Base-by-base conservation (phyloP, 495 filamentous ascomycete genomes). In the Monascus purpureus region DNA sequence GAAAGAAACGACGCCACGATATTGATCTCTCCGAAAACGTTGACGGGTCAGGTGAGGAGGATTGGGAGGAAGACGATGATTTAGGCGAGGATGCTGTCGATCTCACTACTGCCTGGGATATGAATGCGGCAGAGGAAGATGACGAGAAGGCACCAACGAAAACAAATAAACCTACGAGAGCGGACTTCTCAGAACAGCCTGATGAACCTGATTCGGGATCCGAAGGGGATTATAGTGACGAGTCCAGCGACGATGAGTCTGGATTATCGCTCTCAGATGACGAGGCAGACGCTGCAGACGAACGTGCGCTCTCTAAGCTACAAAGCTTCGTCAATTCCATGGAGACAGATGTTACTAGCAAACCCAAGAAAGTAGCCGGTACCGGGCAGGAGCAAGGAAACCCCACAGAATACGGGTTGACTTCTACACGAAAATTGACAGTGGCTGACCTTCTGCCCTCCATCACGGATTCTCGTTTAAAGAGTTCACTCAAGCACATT, bases 81-180 rank as follows among this genome's bases (percentile, higher is more conserved):
- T 62, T 93, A 12, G 86, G 86, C 13, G 82, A 83, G 30, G 84
- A 85, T 41, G 85, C 80, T 12, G 74, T 94, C 33, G 85, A 94
- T 58, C 67, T 94, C 25, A 75, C 80, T 3, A 76, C 73, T 27
- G 79, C 80, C 44, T 68, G 92, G 36, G 85, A 94, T 57, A 74
- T 80, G 54, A 79, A 68, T 29, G 54, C 56, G n/a, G 61, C 65
- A 16, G 63, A 69, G 15, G 59, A 45, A 20, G 54, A 52, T 13
- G 45, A 43, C n/a, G 46, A 50, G 34, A 41, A 53, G 33, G 46
- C 41, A 14, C 35, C 48, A 2, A 25, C 45, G 0, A 63, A 56
- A 44, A 15, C 46, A 0, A 58, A 55, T 37, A 51, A 53, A 12
- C 37, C 43, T 3, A 45, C 40, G 6, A 30, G 32, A 9, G 48